Evolutionary conservation across 352 stramenopile genomes (phyloP).

Genomic region (Phytopythium oedochilum): DNA sequence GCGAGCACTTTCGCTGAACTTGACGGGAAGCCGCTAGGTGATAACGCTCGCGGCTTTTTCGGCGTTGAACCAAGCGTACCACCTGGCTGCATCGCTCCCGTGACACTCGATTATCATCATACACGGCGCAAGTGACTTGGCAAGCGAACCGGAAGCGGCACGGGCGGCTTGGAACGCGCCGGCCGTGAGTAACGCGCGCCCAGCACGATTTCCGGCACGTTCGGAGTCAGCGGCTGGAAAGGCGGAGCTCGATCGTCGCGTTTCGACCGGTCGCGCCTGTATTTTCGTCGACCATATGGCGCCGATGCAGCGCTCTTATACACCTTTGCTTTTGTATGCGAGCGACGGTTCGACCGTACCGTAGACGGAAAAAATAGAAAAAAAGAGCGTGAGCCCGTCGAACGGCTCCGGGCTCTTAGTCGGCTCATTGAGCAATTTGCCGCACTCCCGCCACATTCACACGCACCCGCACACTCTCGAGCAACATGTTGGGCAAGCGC

Average conservation of each 20-base stretch:
- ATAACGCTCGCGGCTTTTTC: too few relatives aligned
- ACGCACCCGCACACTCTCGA: constrained; percentile 2
- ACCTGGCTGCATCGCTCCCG: too few relatives aligned
- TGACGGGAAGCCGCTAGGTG: background rate
- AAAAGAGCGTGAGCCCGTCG: background rate
- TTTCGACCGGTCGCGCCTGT: constrained; percentile 13
- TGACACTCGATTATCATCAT: too few relatives aligned
- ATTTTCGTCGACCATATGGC: constrained; percentile 7
- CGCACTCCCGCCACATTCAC: constrained; percentile 17
- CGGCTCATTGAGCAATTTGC: constrained; percentile 41
- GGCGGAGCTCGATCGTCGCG: constrained; percentile 11
- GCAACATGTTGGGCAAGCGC: constrained; percentile 66
- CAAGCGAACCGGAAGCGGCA: too few relatives aligned
- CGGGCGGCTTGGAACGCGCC: background rate
- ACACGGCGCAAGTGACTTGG: too few relatives aligned
- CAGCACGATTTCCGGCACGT: constrained; percentile 25
- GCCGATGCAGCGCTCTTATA: background rate
- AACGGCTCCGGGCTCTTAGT: background rate
- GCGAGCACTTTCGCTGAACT: background rate
- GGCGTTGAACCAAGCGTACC: too few relatives aligned
- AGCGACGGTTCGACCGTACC: constrained; percentile 1
- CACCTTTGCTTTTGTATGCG: constrained; percentile 7
- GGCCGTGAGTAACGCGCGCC: constrained; percentile 3
- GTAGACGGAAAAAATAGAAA: background rate
- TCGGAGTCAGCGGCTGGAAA: constrained; percentile 41